Conservation (phyloP, 2,329 filamentous ascomycete genomes). For the Talaromyces albobiverticillius region DNA sequence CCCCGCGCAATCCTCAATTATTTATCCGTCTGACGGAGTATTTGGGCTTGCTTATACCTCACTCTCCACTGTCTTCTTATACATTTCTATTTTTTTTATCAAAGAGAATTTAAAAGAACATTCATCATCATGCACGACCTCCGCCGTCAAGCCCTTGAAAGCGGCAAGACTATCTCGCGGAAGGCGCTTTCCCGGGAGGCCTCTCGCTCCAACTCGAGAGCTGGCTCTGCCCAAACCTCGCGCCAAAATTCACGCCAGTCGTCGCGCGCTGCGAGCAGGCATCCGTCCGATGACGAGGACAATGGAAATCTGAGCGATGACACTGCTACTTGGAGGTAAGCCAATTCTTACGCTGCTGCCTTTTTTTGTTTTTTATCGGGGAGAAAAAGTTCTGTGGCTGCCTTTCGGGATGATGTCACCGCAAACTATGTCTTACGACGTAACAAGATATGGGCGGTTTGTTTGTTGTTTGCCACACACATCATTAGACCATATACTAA, state of each 20-base stretch:
- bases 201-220: conserved; percentile 53
- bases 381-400: too few species aligned
- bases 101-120: not conserved
- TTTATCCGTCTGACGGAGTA: too few species aligned
- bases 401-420: conserved; percentile 35
- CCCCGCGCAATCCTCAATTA: not conserved
- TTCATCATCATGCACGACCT: conserved; percentile 44
- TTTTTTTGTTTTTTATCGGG: conserved; percentile 28
- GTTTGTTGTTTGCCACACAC: conserved; percentile 2
- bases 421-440: not conserved
- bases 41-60: not conserved
- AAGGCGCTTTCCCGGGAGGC: conserved; percentile 57
- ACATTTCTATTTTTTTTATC: not conserved
- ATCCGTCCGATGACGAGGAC: conserved; percentile 60
- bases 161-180: conserved; percentile 62
- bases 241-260: conserved; percentile 51
- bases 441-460: too few species aligned
- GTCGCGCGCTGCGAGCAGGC: conserved; percentile 54
- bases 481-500: not conserved
- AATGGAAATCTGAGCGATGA: conserved; percentile 55
- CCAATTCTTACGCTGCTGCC: not conserved
- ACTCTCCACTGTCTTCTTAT: too few species aligned
- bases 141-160: conserved; percentile 60
- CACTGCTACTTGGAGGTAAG: conserved; percentile 54
- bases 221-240: conserved; percentile 52